A percentile compares a stretch with the other conserved stretches of the same genome.
Conservation (phyloP, 805 yeast species). For the Blastobotrys peoriensis region DNA sequence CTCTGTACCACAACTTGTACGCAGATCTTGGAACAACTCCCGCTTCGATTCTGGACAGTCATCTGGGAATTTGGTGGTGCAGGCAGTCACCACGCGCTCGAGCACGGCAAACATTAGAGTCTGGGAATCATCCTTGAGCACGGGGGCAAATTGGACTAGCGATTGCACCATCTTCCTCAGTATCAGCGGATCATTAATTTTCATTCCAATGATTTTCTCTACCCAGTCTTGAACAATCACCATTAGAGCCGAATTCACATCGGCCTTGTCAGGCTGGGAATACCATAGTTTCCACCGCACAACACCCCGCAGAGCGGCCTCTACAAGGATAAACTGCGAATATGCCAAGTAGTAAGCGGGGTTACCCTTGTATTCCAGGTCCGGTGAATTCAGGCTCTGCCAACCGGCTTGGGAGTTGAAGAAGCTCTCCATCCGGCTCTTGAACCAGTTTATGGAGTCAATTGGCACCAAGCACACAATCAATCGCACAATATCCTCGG, state of each 20-base stretch:
- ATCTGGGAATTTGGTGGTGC: constrained; percentile 74
- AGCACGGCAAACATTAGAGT: constrained; percentile 71
- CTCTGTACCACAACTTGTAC: constrained; percentile 93
- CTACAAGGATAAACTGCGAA: constrained; percentile 79
- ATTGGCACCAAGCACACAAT: constrained; percentile 81
- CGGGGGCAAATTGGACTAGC: constrained; percentile 87
- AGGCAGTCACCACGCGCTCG: constrained; percentile 79
- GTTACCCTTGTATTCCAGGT: constrained; percentile 49
- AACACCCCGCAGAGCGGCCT: constrained; percentile 85
- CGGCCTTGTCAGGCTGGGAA: constrained; percentile 48
- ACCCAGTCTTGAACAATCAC: constrained; percentile 60
- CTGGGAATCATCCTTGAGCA: constrained; percentile 63
- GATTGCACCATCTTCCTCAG: constrained; percentile 85
- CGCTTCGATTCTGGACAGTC: constrained; percentile 43
- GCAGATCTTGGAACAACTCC: constrained; percentile 76
- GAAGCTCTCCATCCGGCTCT: constrained; percentile 61
- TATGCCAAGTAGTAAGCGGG: constrained; percentile 65
- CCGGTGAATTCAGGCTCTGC: constrained; percentile 45
- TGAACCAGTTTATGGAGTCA: constrained; percentile 77
- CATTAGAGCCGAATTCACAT: constrained; percentile 48
- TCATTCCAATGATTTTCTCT: constrained; percentile 55
- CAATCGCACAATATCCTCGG: constrained; percentile 86
- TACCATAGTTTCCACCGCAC: constrained; percentile 96
- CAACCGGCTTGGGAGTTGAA: constrained; percentile 67
- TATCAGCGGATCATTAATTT: constrained; percentile 71